A percentile compares a stretch with the other conserved stretches of the same genome.
Evolutionary conservation across 2,329 filamentous ascomycete genomes (phyloP).

Genomic region (Sarocladium strictum): DNA sequence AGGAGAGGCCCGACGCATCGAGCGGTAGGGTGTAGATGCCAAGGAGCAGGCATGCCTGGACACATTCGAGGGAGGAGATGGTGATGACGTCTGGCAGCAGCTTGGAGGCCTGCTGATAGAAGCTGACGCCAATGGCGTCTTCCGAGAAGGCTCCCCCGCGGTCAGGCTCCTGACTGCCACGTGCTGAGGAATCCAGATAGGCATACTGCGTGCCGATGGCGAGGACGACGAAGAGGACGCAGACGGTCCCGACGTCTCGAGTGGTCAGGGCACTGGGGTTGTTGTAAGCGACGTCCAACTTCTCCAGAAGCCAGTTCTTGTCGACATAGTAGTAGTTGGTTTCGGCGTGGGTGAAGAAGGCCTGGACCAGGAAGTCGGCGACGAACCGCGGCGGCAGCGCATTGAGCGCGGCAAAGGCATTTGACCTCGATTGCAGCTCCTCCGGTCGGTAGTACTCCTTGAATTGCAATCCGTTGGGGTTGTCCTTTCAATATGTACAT

Average conservation of each 20-base stretch:
- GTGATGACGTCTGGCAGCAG: slow-evolving; percentile 52
- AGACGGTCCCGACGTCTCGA: slow-evolving; percentile 35
- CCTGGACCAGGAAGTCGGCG: slow-evolving; percentile 38
- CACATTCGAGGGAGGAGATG: slow-evolving; percentile 48
- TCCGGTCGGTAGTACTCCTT: slow-evolving; percentile 39
- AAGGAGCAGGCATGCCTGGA: slow-evolving; percentile 51
- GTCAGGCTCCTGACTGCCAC: slow-evolving; percentile 15
- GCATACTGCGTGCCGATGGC: slow-evolving; percentile 47
- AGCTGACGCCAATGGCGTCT: slow-evolving; percentile 47
- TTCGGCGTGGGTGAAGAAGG: slow-evolving; percentile 42
- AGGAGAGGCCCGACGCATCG: slow-evolving; percentile 50
- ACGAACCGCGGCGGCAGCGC: slow-evolving; percentile 39
- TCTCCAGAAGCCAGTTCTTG: slow-evolving; percentile 33
- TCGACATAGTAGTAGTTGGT: slow-evolving; percentile 45
- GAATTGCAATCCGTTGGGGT: slow-evolving; percentile 22
- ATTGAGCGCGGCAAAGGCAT: slow-evolving; percentile 12
- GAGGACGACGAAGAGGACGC: slow-evolving; percentile 40
- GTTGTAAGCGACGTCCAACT: slow-evolving; percentile 35
- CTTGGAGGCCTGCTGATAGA: slow-evolving; percentile 50
- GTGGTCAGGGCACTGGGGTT: slow-evolving; percentile 30
- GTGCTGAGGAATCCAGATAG: slow-evolving; percentile 31
- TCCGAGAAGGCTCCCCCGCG: slow-evolving; percentile 32
- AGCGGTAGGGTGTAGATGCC: slow-evolving; percentile 49
- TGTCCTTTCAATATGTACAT: not conserved
- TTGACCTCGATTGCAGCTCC: slow-evolving; percentile 35